phyloP scores from a whole-genome alignment of 208 protist species.

The Trypanosomatidae sp. region DNA sequence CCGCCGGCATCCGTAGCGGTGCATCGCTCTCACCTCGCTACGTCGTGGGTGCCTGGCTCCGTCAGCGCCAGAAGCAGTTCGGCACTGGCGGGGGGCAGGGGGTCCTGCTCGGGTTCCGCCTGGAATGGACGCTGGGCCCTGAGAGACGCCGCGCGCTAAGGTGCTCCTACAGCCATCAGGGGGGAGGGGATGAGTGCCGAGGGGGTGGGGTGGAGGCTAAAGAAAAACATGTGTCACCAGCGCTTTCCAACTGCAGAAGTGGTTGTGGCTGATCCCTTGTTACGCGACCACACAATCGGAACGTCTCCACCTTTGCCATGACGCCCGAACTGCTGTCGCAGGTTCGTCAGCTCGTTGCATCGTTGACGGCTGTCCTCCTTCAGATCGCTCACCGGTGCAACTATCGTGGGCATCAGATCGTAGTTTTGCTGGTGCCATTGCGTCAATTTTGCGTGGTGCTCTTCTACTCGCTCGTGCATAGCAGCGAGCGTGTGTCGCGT shows the following conservation, averaged over 20 bases:
- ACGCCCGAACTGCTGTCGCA: neutral
- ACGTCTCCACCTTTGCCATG: neutral
- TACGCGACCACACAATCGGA: neutral
- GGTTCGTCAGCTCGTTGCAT: neutral
- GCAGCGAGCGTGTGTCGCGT: conserved; percentile 23
- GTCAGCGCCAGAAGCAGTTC: neutral
- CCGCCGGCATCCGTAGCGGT: neutral
- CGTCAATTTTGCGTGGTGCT: conserved; percentile 29
- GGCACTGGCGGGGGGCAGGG: neutral
- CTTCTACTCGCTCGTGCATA: conserved; percentile 33
- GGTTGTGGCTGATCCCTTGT: neutral
- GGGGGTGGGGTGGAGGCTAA: neutral
- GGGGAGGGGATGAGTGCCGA: neutral
- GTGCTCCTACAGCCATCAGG: neutral
- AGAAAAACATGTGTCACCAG: neutral
- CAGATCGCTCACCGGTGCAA: conserved; percentile 26
- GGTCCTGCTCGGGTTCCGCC: neutral
- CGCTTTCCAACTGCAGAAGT: neutral
- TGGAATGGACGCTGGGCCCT: neutral
- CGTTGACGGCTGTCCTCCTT: conserved; percentile 21
- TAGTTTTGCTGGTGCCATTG: conserved; percentile 29
- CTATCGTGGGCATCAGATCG: conserved; percentile 24
- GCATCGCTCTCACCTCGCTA: neutral
- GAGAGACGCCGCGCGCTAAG: neutral
- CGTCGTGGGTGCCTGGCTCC: neutral